phyloP scores from a whole-genome alignment of 495 filamentous ascomycete genomes.

The Pseudoneurospora amorphoporcata region DNA sequence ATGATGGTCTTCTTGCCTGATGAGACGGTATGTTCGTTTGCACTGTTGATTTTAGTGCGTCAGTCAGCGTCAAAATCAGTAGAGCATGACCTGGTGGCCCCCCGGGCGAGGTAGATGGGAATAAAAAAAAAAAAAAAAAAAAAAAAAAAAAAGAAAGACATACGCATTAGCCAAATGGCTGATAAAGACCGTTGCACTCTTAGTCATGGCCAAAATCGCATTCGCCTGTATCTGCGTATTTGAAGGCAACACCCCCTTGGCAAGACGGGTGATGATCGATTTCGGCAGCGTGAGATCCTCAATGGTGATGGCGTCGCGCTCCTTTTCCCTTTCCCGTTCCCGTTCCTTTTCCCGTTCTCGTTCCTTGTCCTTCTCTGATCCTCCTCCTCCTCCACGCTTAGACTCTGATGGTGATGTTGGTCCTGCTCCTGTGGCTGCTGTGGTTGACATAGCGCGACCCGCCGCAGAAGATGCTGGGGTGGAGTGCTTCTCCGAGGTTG shows the following conservation, averaged over 20 bases:
- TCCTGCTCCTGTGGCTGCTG: conserved; percentile 10
- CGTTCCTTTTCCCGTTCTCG: conserved; percentile 10
- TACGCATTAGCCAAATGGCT: conserved; percentile 82
- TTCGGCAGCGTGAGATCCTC: conserved; percentile 85
- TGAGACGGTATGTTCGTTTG: conserved; percentile 59
- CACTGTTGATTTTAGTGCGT: conserved; percentile 34
- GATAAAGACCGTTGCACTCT: conserved; percentile 89
- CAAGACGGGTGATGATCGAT: conserved; percentile 85
- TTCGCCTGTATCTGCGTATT: conserved; percentile 94
- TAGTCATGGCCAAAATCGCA: conserved; percentile 80
- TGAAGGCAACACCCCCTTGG: conserved; percentile 91
- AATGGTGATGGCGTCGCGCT: conserved; percentile 29
- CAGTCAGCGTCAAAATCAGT: background rate
- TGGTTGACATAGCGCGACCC: background rate
- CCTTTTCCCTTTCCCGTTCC: conserved; percentile 19
- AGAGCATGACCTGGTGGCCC: too few relatives aligned
- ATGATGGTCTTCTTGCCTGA: conserved; percentile 76
- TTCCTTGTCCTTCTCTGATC: conserved; percentile 19
- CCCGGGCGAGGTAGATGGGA: too few relatives aligned
- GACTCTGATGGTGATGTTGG: conserved; percentile 6
- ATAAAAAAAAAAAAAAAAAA: too few relatives aligned
- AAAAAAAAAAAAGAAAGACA: conserved; percentile 14
- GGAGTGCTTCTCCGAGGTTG: conserved; percentile 1
- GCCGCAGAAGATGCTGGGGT: background rate
- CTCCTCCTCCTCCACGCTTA: conserved; percentile 4